phyloP scores from a whole-genome alignment of 1,284 basidiomycete species.

The Malassezia sympodialis region DNA sequence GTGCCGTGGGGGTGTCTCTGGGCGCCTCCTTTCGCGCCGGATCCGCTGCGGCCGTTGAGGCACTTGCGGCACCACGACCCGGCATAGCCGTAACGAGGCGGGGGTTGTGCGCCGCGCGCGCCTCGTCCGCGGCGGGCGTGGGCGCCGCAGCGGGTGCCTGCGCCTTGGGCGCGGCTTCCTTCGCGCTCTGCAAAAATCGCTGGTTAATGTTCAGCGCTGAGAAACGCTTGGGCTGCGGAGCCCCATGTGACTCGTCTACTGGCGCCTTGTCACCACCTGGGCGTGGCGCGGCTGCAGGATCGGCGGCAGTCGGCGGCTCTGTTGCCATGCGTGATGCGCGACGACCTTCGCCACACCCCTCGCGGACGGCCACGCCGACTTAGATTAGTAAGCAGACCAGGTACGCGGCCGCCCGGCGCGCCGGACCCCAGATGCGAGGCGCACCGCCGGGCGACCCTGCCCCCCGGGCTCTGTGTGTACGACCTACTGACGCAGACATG shows the following conservation, averaged over 20 bases:
- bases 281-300: neutral
- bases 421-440: neutral
- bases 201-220: slow-evolving; percentile 44
- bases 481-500: slow-evolving; percentile 11
- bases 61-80: slow-evolving; percentile 7
- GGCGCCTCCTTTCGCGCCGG: slow-evolving; percentile 21
- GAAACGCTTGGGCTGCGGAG: slow-evolving; percentile 26
- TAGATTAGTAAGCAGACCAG: neutral
- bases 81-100: slow-evolving; percentile 28
- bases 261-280: neutral
- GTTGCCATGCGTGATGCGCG: neutral
- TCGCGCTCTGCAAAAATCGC: slow-evolving; percentile 42
- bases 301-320: neutral
- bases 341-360: neutral
- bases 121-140: slow-evolving; percentile 5
- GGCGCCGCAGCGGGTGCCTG: slow-evolving; percentile 1
- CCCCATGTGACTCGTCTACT: neutral
- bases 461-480: neutral
- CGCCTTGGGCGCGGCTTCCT: slow-evolving; percentile 18
- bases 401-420: neutral
- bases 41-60: slow-evolving; percentile 6
- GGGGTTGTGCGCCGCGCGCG: slow-evolving; percentile 20
- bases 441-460: neutral
- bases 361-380: neutral
- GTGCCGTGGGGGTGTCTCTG: slow-evolving; percentile 20